phyloP scores from a whole-genome alignment of 2,329 filamentous ascomycete species.

The Aspergillus alliaceus region DNA sequence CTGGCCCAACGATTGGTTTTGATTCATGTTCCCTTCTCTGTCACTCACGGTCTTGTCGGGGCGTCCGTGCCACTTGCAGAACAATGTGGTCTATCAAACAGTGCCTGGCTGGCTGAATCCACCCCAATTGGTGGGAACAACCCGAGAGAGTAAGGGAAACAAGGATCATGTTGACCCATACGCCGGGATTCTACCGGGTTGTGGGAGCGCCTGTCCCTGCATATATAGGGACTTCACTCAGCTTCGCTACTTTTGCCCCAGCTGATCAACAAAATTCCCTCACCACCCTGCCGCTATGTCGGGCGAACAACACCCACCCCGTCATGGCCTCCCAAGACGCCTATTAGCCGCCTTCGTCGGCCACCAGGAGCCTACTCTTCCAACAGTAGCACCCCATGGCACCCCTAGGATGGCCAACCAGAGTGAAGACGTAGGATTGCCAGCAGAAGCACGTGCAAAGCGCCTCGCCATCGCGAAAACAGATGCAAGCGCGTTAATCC shows the following conservation, averaged over 20 bases:
- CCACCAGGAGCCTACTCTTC: background rate
- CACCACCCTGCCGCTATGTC: background rate
- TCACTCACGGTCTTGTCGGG: background rate
- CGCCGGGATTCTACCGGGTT: background rate
- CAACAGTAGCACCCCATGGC: background rate
- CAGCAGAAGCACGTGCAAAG: slow-evolving; percentile 8
- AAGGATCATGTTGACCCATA: background rate
- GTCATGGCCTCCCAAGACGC: background rate
- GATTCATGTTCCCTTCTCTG: background rate
- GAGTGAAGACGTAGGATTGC: background rate
- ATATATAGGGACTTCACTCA: background rate
- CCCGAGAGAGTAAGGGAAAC: background rate
- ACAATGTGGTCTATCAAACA: background rate
- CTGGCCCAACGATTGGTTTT: background rate
- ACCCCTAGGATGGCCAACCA: background rate
- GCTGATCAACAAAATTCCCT: background rate
- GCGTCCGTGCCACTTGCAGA: background rate
- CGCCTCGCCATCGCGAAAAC: slow-evolving; percentile 18
- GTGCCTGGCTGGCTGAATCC: background rate
- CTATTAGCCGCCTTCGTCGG: background rate
- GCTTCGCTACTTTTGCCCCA: background rate
- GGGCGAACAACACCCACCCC: background rate
- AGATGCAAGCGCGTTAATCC: slow-evolving; percentile 28
- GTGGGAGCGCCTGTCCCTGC: background rate
- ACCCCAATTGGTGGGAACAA: background rate